Conservation (phyloP, 805 yeast species). For the Wickerhamiella vanderwaltii region DNA sequence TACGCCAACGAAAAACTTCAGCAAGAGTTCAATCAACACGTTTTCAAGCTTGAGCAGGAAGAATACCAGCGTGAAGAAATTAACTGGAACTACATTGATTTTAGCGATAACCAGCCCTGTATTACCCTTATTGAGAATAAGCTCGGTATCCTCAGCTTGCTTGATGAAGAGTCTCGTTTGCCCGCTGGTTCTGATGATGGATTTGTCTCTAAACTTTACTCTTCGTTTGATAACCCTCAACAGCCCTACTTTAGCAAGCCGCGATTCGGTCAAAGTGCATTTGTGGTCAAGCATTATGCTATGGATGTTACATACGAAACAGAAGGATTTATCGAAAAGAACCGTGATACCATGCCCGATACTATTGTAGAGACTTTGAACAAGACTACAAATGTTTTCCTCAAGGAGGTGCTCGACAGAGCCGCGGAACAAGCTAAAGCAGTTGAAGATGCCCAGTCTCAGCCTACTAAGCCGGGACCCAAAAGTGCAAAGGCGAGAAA, state of each 20-base stretch:
- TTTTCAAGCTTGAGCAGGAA: conserved; percentile 92
- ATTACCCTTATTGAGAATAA: conserved; percentile 81
- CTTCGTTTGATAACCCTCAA: conserved; percentile 66
- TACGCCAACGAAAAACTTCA: conserved; percentile 93
- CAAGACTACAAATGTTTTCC: conserved; percentile 51
- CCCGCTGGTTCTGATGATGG: conserved; percentile 90
- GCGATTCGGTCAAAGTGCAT: conserved; percentile 83
- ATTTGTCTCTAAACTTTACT: conserved; percentile 84
- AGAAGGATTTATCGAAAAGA: conserved; percentile 93
- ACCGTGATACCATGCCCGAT: conserved; percentile 94
- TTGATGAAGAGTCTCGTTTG: conserved; percentile 90
- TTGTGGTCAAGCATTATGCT: conserved; percentile 87
- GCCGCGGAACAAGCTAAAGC: conserved; percentile 47
- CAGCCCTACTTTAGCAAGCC: conserved; percentile 78
- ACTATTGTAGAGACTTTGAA: conserved; percentile 81
- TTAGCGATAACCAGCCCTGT: conserved; percentile 94
- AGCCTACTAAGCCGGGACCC: conserved; percentile 26
- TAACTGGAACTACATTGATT: conserved; percentile 93
- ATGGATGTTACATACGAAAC: conserved; percentile 83
- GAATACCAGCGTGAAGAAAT: conserved; percentile 86
- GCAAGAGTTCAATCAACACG: conserved; percentile 95
- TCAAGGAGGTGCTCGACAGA: conserved; percentile 45
- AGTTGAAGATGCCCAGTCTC: conserved; percentile 26
- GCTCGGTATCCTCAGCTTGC: conserved; percentile 72
- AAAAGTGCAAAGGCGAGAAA: conserved; percentile 37